Evolutionary conservation across 495 filamentous ascomycete species (phyloP).

Genomic region (Penicillium verhagenii): DNA sequence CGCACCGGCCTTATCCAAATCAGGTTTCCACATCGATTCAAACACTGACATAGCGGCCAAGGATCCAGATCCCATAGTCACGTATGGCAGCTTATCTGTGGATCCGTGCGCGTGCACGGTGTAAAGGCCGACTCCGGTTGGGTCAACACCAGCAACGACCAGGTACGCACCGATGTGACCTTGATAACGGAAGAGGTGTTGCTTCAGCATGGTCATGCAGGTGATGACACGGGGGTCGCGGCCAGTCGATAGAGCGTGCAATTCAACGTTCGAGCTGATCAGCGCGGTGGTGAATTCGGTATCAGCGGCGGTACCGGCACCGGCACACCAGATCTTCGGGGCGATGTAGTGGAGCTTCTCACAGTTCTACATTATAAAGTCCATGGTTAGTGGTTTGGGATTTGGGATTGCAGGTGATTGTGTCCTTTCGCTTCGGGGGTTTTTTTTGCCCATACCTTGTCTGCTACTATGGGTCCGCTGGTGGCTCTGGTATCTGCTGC

Average conservation of each 20-base stretch:
- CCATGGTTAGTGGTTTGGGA: not conserved
- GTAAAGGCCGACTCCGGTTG: constrained; percentile 93
- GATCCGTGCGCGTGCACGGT: constrained; percentile 98
- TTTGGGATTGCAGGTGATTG: not conserved
- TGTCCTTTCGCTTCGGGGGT: no score
- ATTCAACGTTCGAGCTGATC: constrained; percentile 97
- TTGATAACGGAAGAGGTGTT: constrained; percentile 98
- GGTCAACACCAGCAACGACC: constrained; percentile 95
- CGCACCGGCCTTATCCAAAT: constrained; percentile 76
- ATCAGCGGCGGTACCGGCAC: constrained; percentile 96
- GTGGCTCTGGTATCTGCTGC: constrained; percentile 98
- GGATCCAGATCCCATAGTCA: constrained; percentile 97
- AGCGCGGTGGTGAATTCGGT: constrained; percentile 99
- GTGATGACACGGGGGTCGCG: constrained; percentile 96
- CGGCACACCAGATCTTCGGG: constrained; percentile 99
- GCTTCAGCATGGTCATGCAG: constrained; percentile 99
- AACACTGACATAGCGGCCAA: constrained; percentile 98
- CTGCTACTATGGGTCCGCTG: constrained; percentile 95
- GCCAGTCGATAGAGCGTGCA: constrained; percentile 91
- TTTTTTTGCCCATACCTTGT: constrained; percentile 65
- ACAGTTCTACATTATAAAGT: constrained; percentile 67
- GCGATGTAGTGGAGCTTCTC: constrained; percentile 99
- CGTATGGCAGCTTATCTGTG: constrained; percentile 98
- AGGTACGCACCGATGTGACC: constrained; percentile 98
- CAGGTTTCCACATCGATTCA: constrained; percentile 89